Conservation (phyloP, 2,329 filamentous ascomycete genomes). For the Pseudogymnoascus sp. region DNA sequence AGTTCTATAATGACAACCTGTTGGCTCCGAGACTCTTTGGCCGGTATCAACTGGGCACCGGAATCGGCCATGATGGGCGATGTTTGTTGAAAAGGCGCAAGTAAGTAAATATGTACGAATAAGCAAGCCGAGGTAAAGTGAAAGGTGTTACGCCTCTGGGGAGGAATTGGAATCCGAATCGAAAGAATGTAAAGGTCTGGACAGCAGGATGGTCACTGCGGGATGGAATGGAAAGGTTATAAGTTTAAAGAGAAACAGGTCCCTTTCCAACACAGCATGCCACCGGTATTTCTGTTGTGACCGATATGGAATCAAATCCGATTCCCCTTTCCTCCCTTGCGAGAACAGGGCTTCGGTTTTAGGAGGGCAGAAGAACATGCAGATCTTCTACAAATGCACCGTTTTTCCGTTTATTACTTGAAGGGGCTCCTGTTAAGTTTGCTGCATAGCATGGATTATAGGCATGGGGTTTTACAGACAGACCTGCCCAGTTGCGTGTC, state of each 20-base stretch:
- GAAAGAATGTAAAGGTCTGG: neutral
- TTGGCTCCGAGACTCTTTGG: neutral
- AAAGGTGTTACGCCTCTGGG: neutral
- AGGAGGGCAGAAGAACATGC: neutral
- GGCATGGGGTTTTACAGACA: neutral
- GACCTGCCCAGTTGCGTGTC: neutral
- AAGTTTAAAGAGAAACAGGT: neutral
- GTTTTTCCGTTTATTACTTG: neutral
- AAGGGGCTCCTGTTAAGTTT: neutral
- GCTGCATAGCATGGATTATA: neutral
- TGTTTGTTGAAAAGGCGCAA: neutral
- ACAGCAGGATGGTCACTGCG: neutral
- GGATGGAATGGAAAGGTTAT: neutral
- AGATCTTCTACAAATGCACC: constrained; percentile 5
- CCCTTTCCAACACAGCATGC: neutral
- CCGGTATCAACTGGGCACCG: neutral
- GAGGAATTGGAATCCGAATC: neutral
- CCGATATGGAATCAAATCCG: neutral
- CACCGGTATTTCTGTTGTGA: neutral
- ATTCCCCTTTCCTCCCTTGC: constrained; percentile 1
- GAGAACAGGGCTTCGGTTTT: constrained; percentile 1
- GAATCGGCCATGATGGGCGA: neutral
- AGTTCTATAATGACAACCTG: neutral
- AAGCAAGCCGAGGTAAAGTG: neutral
- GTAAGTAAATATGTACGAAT: neutral